Evolutionary conservation across 495 filamentous ascomycete species (phyloP).

Genomic region (Clohesyomyces aquaticus): DNA sequence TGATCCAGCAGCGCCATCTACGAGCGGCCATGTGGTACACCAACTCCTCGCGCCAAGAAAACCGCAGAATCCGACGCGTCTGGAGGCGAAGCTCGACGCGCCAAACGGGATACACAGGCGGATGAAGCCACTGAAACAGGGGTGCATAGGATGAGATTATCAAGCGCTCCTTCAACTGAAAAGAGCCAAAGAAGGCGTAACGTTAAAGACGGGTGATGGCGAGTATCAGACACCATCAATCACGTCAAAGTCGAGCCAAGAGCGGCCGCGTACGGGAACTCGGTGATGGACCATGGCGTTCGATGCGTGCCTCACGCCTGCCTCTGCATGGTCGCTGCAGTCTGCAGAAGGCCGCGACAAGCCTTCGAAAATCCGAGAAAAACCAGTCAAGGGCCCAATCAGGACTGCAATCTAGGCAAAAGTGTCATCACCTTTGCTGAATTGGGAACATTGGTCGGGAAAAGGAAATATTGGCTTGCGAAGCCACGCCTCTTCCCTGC

Average conservation of each 20-base stretch:
- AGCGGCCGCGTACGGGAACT: neutral
- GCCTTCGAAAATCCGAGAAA: conserved; percentile 2
- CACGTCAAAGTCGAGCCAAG: neutral
- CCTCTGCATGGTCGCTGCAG: neutral
- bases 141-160: neutral
- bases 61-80: neutral
- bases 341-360: conserved; percentile 2
- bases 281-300: neutral
- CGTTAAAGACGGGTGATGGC: neutral
- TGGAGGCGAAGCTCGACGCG: neutral
- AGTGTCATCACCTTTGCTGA: conserved; percentile 5
- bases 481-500: conserved; percentile 9
- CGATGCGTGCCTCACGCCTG: neutral
- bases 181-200: neutral
- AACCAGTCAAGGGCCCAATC: conserved; percentile 25
- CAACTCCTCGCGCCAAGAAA: conserved; percentile 7
- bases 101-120: neutral
- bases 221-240: neutral
- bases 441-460: conserved; percentile 2
- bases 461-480: conserved; percentile 37
- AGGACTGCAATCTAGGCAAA: conserved; percentile 16
- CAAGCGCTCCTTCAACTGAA: neutral
- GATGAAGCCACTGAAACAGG: neutral
- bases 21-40: conserved; percentile 12
- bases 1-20: neutral